Percentiles rank a stretch among this genome's conserved stretches.
phyloP scores from a whole-genome alignment of 2,329 filamentous ascomycete species.

The Fusarium irregulare region DNA sequence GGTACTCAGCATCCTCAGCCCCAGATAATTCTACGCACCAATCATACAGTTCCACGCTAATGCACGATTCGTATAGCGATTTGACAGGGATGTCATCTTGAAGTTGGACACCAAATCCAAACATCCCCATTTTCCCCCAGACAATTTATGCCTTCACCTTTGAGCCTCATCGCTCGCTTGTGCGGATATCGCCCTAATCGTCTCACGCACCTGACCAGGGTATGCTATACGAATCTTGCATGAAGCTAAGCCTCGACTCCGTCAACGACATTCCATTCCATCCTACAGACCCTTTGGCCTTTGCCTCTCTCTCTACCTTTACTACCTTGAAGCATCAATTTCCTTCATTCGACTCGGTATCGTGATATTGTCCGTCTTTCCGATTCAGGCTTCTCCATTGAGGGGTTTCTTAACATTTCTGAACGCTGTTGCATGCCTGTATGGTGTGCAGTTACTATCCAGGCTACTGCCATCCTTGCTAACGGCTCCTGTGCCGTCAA shows the following conservation, averaged over 20 bases:
- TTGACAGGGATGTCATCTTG: neutral
- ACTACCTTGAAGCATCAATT: slow-evolving; percentile 16
- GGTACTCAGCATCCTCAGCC: neutral
- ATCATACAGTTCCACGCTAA: slow-evolving; percentile 8
- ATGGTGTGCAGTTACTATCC: neutral
- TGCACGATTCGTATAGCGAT: slow-evolving; percentile 39
- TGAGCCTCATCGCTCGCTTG: slow-evolving; percentile 39
- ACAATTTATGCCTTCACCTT: slow-evolving; percentile 20
- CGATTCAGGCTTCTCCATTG: neutral
- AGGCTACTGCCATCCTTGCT: slow-evolving; percentile 6
- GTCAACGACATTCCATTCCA: slow-evolving; percentile 22
- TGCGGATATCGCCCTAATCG: slow-evolving; percentile 2
- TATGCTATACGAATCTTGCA: slow-evolving; percentile 47
- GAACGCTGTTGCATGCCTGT: neutral
- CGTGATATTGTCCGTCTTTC: slow-evolving; percentile 13
- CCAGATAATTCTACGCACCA: slow-evolving; percentile 7
- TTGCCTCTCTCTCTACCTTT: neutral
- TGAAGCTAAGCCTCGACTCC: slow-evolving; percentile 40
- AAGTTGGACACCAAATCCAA: neutral
- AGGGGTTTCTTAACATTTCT: neutral
- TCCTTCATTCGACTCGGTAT: slow-evolving; percentile 21
- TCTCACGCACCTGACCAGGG: slow-evolving; percentile 10
- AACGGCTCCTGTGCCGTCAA: neutral
- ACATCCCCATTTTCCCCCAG: slow-evolving; percentile 19
- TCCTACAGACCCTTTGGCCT: neutral